A percentile compares a stretch with the other conserved stretches of the same genome.
These are phyloP conservation scores for Luffa acutangula DNA, from an alignment of 306 rosid species.

Conservation along the genomic window DNA sequence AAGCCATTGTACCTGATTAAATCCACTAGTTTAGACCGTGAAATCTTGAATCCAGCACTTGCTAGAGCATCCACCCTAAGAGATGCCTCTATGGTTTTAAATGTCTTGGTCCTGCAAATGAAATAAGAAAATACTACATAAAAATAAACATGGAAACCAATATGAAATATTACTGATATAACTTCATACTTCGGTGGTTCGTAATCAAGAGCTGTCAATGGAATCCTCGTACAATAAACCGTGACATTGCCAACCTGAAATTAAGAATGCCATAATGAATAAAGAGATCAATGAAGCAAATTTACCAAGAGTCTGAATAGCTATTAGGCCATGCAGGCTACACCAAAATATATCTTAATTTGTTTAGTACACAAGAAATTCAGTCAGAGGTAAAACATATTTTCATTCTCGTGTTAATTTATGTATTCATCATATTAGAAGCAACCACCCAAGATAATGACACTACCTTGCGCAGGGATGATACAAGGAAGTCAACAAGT, in stretches of 20 bases:
- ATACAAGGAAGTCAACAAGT: constrained; percentile 58
- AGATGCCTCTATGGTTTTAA: constrained; percentile 72
- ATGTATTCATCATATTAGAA: neutral
- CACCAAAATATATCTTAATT: neutral
- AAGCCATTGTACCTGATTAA: constrained; percentile 45
- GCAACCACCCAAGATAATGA: constrained; percentile 4
- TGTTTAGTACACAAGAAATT: neutral
- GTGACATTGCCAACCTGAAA: constrained; percentile 84
- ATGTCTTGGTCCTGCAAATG: constrained; percentile 59
- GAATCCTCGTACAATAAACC: constrained; percentile 64
- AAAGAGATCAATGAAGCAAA: neutral
- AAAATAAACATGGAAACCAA: constrained; percentile 5
- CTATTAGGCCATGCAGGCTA: neutral
- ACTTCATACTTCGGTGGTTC: constrained; percentile 71
- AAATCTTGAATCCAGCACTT: constrained; percentile 89
- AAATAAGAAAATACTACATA: neutral
- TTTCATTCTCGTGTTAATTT: neutral
- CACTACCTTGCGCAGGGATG: constrained; percentile 68
- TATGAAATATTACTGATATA: constrained; percentile 9
- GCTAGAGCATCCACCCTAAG: constrained; percentile 87
- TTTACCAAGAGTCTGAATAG: neutral
- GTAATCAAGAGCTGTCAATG: constrained; percentile 76
- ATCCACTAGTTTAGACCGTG: constrained; percentile 86
- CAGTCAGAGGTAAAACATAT: neutral
- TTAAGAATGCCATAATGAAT: neutral